phyloP scores from a whole-genome alignment of 2,329 filamentous ascomycete species.

The Monosporascus sp. region DNA sequence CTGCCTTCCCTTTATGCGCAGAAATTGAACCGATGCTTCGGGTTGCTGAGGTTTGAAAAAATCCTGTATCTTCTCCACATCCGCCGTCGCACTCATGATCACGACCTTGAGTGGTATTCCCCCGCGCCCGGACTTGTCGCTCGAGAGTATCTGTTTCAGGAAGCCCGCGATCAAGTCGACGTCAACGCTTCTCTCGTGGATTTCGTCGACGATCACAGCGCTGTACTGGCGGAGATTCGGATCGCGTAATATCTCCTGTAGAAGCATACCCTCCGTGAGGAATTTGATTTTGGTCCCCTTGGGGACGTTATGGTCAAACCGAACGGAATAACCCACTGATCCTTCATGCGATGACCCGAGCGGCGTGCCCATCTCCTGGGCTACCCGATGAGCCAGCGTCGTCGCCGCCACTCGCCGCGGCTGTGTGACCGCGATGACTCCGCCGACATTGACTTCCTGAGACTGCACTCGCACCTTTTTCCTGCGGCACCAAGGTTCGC shows the following conservation, averaged over 20 bases:
- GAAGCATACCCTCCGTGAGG: constrained; percentile 89
- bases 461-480: constrained; percentile 44
- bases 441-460: constrained; percentile 54
- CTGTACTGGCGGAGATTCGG: constrained; percentile 79
- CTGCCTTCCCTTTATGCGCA: constrained; percentile 77
- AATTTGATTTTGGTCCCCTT: constrained; percentile 84
- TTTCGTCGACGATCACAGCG: constrained; percentile 88
- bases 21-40: constrained; percentile 33
- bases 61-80: constrained; percentile 68
- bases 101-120: constrained; percentile 79
- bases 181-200: constrained; percentile 92
- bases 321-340: constrained; percentile 83
- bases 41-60: constrained; percentile 55
- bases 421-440: constrained; percentile 89
- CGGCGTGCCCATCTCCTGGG: constrained; percentile 63
- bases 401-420: constrained; percentile 91
- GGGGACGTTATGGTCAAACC: constrained; percentile 86
- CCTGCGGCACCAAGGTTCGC: constrained; percentile 71
- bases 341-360: constrained; percentile 38
- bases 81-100: constrained; percentile 95
- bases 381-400: constrained; percentile 80
- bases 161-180: constrained; percentile 90
- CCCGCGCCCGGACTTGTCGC: constrained; percentile 58
- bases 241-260: constrained; percentile 89
- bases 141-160: constrained; percentile 66